phyloP scores from a whole-genome alignment of 1,284 basidiomycete genomes.

The Ganoderma meredithae region DNA sequence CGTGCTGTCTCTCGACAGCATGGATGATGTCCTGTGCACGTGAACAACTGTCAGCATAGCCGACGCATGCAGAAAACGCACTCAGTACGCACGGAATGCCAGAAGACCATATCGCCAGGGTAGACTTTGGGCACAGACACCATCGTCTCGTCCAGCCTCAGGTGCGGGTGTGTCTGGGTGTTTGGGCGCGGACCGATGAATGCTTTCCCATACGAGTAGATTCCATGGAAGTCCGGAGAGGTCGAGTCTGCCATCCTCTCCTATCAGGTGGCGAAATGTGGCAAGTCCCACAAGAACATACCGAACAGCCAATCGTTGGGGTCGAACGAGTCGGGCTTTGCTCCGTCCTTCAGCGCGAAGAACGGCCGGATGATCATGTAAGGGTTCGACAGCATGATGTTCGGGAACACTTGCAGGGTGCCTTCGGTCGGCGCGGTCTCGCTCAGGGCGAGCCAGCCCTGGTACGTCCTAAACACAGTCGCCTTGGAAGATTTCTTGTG shows the following conservation, averaged over 20 bases:
- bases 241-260: slow-evolving; percentile 53
- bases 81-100: slow-evolving; percentile 68
- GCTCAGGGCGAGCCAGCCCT: slow-evolving; percentile 79
- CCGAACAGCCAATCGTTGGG: slow-evolving; percentile 79
- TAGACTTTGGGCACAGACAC: slow-evolving; percentile 75
- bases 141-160: slow-evolving; percentile 77
- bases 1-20: slow-evolving; percentile 78
- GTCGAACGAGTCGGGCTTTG: slow-evolving; percentile 54
- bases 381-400: slow-evolving; percentile 76
- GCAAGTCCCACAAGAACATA: slow-evolving; percentile 33
- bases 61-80: not conserved
- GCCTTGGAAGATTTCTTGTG: slow-evolving; percentile 44
- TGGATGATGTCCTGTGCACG: slow-evolving; percentile 71
- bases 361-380: slow-evolving; percentile 88
- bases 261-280: not conserved
- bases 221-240: slow-evolving; percentile 66
- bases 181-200: slow-evolving; percentile 63
- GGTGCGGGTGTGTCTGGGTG: slow-evolving; percentile 66
- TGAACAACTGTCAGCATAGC: not conserved
- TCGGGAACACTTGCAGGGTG: slow-evolving; percentile 82
- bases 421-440: slow-evolving; percentile 80
- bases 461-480: slow-evolving; percentile 82
- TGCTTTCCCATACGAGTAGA: slow-evolving; percentile 49
- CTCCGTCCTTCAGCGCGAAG: slow-evolving; percentile 62
- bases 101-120: slow-evolving; percentile 88